Evolutionary conservation across 345 rosid species (phyloP).

Genomic region (Viola odorata): DNA sequence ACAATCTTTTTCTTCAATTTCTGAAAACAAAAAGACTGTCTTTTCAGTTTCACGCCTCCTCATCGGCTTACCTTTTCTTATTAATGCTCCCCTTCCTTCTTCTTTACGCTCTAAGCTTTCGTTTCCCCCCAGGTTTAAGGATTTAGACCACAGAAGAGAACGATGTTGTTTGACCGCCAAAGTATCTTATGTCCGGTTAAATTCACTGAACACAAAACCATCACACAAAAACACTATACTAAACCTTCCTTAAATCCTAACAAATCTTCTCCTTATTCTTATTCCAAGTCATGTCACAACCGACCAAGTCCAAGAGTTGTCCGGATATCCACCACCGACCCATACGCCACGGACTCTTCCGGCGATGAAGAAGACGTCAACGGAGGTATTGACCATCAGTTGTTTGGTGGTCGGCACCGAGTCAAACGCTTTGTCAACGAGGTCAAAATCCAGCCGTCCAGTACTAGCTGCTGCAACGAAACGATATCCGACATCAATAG

Average conservation of each 20-base stretch:
- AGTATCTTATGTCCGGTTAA: constrained; percentile 52
- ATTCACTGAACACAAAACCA: constrained; percentile 54
- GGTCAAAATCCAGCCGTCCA: constrained; percentile 45
- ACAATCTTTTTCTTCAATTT: too few species aligned
- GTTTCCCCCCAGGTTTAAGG: constrained; percentile 7
- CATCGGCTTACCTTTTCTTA: too few species aligned
- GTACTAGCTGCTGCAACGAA: constrained; percentile 13
- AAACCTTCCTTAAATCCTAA: constrained; percentile 22
- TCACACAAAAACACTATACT: constrained; percentile 39
- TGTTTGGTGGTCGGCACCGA: constrained; percentile 33
- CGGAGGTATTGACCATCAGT: neutral
- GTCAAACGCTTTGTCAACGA: constrained; percentile 70
- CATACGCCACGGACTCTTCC: constrained; percentile 88
- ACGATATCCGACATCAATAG: neutral
- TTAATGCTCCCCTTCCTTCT: too few species aligned
- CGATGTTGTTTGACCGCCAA: constrained; percentile 25
- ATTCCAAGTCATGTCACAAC: constrained; percentile 1
- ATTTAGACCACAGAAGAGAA: neutral
- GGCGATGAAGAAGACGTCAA: constrained; percentile 69
- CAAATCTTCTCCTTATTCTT: constrained; percentile 1
- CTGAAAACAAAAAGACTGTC: too few species aligned
- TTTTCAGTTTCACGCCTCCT: too few species aligned
- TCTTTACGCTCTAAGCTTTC: constrained; percentile 13
- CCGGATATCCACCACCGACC: constrained; percentile 58
- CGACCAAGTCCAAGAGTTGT: constrained; percentile 24